Evolutionary conservation across 192 early-diverging fungal genomes (phyloP).

Genomic region (Backusella australiensis): DNA sequence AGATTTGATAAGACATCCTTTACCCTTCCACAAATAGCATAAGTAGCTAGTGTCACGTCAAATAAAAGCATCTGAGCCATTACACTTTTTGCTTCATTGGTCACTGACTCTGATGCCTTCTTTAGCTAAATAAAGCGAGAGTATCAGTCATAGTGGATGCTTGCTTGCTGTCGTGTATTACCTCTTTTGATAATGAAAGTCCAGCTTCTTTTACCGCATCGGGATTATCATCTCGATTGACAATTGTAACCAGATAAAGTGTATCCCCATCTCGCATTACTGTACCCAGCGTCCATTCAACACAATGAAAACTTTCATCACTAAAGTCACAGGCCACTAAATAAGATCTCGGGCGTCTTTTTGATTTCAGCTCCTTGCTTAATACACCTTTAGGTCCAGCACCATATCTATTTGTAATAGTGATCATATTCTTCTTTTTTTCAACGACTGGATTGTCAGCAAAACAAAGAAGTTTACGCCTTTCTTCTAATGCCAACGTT

Average conservation of each 20-base stretch:
- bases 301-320: conserved; percentile 47
- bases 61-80: conserved; percentile 37
- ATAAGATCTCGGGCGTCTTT: conserved; percentile 27
- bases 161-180: background rate
- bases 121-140: conserved; percentile 21
- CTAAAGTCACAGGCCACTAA: conserved; percentile 54
- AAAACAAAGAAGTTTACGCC: conserved; percentile 17
- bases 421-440: conserved; percentile 12
- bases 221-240: conserved; percentile 42
- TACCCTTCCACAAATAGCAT: conserved; percentile 30
- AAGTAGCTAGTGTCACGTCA: conserved; percentile 25
- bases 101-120: conserved; percentile 24
- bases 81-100: conserved; percentile 18
- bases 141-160: background rate
- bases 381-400: background rate
- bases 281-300: conserved; percentile 49
- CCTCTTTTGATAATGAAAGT: conserved; percentile 29
- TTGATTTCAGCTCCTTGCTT: background rate
- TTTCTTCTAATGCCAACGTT: background rate
- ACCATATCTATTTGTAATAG: conserved; percentile 14
- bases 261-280: conserved; percentile 50
- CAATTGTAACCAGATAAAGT: conserved; percentile 45
- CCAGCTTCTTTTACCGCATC: conserved; percentile 26
- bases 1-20: conserved; percentile 30
- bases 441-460: background rate